Evolutionary conservation across 345 rosid genomes (phyloP), one percentile per base, ranked within the genome.

Genomic region (Xanthoceras sorbifolium): DNA sequence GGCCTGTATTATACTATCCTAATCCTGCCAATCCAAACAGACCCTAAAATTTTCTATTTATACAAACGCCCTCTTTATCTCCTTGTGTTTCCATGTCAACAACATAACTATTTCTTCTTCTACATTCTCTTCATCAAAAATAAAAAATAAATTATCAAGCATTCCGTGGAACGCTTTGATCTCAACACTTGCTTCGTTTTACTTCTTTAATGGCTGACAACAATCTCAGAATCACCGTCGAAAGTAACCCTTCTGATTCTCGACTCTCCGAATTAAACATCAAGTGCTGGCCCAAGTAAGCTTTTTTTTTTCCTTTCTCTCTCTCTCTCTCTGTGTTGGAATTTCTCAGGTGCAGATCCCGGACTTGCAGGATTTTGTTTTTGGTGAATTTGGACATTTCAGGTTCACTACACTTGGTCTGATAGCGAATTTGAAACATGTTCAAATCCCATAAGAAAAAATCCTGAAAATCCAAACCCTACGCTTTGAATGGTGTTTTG

Each of bases 221-320:
- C 59, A 83, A 76, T 70, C 85, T 87, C 23, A 78, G 89, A 75
- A 90, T 92, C 82, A 80, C 76, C 40, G 92, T 94, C 0, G 94
- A 94, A 78, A 87, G 71, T 52, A 91, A 87, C 78, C 94, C 97
- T 66, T 72, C 97, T 61, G 88, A 91, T 52, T 79, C 94, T 25
- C 87, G 84, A 54, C 90, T 94, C 36, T 80, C 84, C 8, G 93
- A 92, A 73, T 77, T 94, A 29, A 91, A 92, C 85, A 77, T 94
- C 97, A 93, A 91, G 89, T 90, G 91, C 72, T 94, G 98, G 97
- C 97, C 98, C 87, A 94, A 94, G 98, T 94, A 85, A 87, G 84
- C 78, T 60, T 20, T 40, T 40, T n/a, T n/a, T n/a, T n/a, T n/a
- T n/a, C n/a, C 48, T 64, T 54, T 23, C 17, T 20, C 9, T 63